These are phyloP conservation scores for Aspergillus quadricinctus DNA, from an alignment of 2,329 filamentous ascomycete genomes.

Conservation along the genomic window DNA sequence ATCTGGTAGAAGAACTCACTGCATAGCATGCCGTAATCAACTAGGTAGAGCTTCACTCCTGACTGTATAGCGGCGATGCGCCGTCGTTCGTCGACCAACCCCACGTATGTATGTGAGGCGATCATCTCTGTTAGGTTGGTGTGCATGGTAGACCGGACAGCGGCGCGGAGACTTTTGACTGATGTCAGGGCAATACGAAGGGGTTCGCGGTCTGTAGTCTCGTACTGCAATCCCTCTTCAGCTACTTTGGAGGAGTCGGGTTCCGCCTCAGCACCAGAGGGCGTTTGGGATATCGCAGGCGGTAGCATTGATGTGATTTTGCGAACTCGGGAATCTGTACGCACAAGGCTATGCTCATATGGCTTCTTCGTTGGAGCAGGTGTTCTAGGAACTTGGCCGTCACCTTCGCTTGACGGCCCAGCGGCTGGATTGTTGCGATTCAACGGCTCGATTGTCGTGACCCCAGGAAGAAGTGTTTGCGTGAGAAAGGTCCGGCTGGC, in stretches of 20 bases:
- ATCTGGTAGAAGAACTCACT: slow-evolving; percentile 95
- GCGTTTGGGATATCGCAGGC: slow-evolving; percentile 41
- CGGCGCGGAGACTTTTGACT: slow-evolving; percentile 75
- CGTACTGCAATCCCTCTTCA: slow-evolving; percentile 62
- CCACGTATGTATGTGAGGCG: slow-evolving; percentile 85
- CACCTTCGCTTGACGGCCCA: slow-evolving; percentile 18
- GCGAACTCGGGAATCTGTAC: slow-evolving; percentile 80
- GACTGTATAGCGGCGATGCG: slow-evolving; percentile 90
- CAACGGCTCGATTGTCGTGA: slow-evolving; percentile 43
- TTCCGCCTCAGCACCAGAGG: slow-evolving; percentile 29
- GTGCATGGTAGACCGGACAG: slow-evolving; percentile 78
- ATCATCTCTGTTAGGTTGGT: slow-evolving; percentile 82
- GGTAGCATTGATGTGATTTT: slow-evolving; percentile 97
- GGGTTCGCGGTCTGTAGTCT: slow-evolving; percentile 64
- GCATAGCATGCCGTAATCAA: slow-evolving; percentile 85
- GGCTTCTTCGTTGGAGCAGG: slow-evolving; percentile 48
- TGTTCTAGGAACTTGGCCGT: slow-evolving; percentile 36
- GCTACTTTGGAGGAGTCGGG: slow-evolving; percentile 18
- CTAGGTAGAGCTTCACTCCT: slow-evolving; percentile 83
- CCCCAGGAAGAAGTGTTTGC: slow-evolving; percentile 77
- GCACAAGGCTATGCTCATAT: slow-evolving; percentile 82
- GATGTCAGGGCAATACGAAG: slow-evolving; percentile 73
- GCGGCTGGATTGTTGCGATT: slow-evolving; percentile 15
- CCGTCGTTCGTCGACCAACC: slow-evolving; percentile 80
- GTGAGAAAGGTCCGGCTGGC: slow-evolving; percentile 92